Base-by-base conservation (phyloP, 2,329 filamentous ascomycete genomes). In the Botrytis paeoniae region DNA sequence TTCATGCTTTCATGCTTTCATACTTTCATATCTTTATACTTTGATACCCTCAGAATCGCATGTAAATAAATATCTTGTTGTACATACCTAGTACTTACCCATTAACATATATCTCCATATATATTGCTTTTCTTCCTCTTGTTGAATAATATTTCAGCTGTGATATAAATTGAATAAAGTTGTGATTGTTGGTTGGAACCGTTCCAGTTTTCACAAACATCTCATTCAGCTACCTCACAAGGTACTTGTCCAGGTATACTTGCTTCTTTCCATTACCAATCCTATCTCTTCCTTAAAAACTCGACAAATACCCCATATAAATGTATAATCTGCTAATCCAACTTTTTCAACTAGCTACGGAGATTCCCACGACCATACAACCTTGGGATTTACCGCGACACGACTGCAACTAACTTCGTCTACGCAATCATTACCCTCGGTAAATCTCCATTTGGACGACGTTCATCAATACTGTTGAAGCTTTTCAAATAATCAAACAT, bases 201-300 rank as follows among this genome's bases (percentile, higher is more conserved):
- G 48, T 54, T 54, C 48, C 48, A 54, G 48, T n/a, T 39, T 54
- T 66, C 64, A 39, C 45, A 54, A 37, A 66, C 45, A 45, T 64
- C 32, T 41, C 35, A 68, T 41, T 41, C 32, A 39, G 14, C 25
- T 22, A 39, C 14, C 48, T 57, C 35, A 39, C 25, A 57, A 68
- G 64, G 64, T 68, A 41, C 64, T 29, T n/a, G n/a, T 4, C n/a
- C 10, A 39, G 22, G 25, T 29, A 54, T 54, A 29, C 51, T 54
- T 51, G 48, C 48, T 51, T 51, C 45, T 68, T 57, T 41, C 22
- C 48, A 41, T 68, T 68, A 37, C 63, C 64, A 66, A 66, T 54
- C 45, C 48, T 29, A 39, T 54, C 64, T 65, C 41, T 51, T 8
- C 20, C n/a, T 70, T 48, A 12, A 71, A 71, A 57, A 37, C 43